Percentiles rank a stretch among this genome's conserved stretches.
Evolutionary conservation across 2,329 filamentous ascomycete species (phyloP).

Genomic region (Pyrenochaeta sp.): DNA sequence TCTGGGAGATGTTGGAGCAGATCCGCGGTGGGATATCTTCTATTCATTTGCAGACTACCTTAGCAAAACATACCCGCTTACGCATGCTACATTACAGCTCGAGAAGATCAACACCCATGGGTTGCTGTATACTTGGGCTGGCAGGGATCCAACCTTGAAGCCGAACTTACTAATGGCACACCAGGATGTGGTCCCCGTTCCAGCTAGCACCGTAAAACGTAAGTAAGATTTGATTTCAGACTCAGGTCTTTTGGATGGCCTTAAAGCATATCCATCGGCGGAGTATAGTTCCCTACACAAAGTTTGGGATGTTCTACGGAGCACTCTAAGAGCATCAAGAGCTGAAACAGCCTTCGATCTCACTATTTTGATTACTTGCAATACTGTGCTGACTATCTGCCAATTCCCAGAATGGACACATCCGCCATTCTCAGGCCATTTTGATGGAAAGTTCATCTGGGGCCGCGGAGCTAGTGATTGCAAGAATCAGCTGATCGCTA

Average conservation of each 20-base stretch:
- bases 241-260: too few relatives aligned
- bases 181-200: conserved; percentile 70
- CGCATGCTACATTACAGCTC: conserved; percentile 56
- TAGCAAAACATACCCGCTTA: conserved; percentile 36
- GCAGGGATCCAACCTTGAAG: conserved; percentile 59
- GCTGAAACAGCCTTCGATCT: too few relatives aligned
- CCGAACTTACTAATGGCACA: conserved; percentile 69
- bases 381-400: conserved; percentile 10
- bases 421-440: conserved; percentile 67
- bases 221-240: not conserved
- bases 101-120: conserved; percentile 68
- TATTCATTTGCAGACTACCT: conserved; percentile 59
- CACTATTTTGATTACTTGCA: not conserved
- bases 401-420: conserved; percentile 68
- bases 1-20: conserved; percentile 62
- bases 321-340: too few relatives aligned
- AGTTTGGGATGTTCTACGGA: too few relatives aligned
- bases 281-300: too few relatives aligned
- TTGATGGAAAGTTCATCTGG: conserved; percentile 66
- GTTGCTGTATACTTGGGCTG: conserved; percentile 66
- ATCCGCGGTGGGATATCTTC: conserved; percentile 68
- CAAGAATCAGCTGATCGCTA: conserved; percentile 68
- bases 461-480: conserved; percentile 68
- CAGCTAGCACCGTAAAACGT: conserved; percentile 54
- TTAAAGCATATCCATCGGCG: too few relatives aligned